Conservation (phyloP, 176 grass and related monocot species). For the Thalia dealbata region DNA sequence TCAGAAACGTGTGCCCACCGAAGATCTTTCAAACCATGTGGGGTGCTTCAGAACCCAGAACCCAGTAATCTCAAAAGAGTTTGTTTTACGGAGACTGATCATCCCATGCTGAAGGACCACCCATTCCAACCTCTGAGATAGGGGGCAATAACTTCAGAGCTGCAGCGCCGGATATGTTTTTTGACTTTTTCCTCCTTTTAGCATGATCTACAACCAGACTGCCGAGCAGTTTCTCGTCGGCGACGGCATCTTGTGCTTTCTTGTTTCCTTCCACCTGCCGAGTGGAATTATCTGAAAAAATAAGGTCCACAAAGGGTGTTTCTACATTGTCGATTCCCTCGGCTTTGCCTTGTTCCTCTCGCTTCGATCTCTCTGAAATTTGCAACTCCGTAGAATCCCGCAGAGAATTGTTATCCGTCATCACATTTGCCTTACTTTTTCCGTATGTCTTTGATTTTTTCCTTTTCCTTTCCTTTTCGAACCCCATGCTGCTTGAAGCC, state of each 20-base stretch:
- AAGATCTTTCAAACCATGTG: background rate
- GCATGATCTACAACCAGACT: constrained; percentile 61
- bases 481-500: background rate
- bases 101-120: constrained; percentile 49
- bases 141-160: constrained; percentile 38
- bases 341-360: constrained; percentile 27
- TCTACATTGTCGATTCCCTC: constrained; percentile 56
- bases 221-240: constrained; percentile 22
- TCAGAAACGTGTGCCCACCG: background rate
- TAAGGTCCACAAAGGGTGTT: constrained; percentile 43
- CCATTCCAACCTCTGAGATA: constrained; percentile 38
- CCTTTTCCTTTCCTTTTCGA: constrained; percentile 23
- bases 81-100: constrained; percentile 8
- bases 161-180: constrained; percentile 18
- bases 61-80: background rate
- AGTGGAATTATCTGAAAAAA: constrained; percentile 27
- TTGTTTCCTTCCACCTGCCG: constrained; percentile 24
- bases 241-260: constrained; percentile 21
- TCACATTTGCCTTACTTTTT: constrained; percentile 18
- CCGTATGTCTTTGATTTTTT: constrained; percentile 26
- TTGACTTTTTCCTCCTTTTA: constrained; percentile 58
- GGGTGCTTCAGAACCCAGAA: background rate
- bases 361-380: constrained; percentile 33
- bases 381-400: constrained; percentile 9
- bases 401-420: constrained; percentile 23